These are phyloP conservation scores for Ophiostoma quercus DNA, from an alignment of 2,329 filamentous ascomycete genomes.

Conservation along the genomic window DNA sequence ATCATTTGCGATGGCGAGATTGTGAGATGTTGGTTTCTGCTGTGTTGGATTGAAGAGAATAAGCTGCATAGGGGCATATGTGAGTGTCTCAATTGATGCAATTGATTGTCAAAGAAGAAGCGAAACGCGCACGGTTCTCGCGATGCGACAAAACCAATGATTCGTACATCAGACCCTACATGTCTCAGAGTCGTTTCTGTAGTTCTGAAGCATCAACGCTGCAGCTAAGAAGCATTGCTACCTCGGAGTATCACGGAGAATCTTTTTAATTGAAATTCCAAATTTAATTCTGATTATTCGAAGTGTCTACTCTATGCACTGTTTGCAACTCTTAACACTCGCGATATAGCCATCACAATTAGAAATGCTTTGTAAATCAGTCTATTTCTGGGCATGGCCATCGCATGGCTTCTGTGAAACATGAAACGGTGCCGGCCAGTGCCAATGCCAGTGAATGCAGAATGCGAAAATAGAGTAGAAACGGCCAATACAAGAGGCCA, in stretches of 20 bases:
- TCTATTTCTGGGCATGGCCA: not conserved
- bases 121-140: slow-evolving; percentile 12
- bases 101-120: not conserved
- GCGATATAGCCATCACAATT: not conserved
- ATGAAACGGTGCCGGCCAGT: slow-evolving; percentile 3
- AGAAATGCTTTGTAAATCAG: not conserved
- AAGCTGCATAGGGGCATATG: not conserved
- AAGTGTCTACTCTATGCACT: too few species aligned
- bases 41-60: not conserved
- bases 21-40: not conserved
- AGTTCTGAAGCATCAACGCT: not conserved
- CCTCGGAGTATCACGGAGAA: not conserved
- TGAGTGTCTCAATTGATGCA: not conserved
- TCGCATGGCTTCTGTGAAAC: slow-evolving; percentile 1
- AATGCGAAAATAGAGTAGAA: not conserved
- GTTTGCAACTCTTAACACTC: not conserved
- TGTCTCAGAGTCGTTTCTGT: slow-evolving; percentile 13
- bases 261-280: not conserved
- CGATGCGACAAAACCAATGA: not conserved
- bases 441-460: not conserved
- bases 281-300: too few species aligned
- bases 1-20: not conserved
- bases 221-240: not conserved
- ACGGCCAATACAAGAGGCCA: not conserved
- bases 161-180: not conserved